These are phyloP conservation scores for Xerocomus spinulosus DNA, from an alignment of 768 basidiomycete genomes.

Conservation along the genomic window DNA sequence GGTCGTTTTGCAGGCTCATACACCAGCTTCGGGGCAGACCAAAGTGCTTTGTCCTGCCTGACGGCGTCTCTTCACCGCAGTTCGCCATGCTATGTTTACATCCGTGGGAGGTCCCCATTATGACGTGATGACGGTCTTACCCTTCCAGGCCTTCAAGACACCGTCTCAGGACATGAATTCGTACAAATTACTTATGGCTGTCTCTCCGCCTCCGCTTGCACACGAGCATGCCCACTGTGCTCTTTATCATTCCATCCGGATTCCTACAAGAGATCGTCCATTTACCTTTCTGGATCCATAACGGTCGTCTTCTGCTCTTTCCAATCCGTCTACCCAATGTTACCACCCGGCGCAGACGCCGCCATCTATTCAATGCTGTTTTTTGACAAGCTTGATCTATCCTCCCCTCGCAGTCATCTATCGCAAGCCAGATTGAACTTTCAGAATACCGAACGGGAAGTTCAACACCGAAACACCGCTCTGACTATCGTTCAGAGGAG, in stretches of 20 bases:
- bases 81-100: conserved; percentile 11
- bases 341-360: conserved; percentile 24
- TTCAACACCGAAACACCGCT: conserved; percentile 40
- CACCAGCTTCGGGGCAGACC: neutral
- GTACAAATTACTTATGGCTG: conserved; percentile 21
- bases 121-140: conserved; percentile 30
- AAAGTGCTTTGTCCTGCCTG: conserved; percentile 1
- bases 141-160: conserved; percentile 24
- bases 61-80: conserved; percentile 21
- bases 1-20: conserved; percentile 7
- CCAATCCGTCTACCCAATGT: conserved; percentile 33
- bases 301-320: conserved; percentile 28
- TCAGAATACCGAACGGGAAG: conserved; percentile 39
- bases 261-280: conserved; percentile 35
- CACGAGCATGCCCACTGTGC: conserved; percentile 31
- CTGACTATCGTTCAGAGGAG: conserved; percentile 43
- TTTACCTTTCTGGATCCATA: conserved; percentile 32
- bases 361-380: conserved; percentile 40
- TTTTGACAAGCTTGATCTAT: conserved; percentile 45
- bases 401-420: conserved; percentile 39
- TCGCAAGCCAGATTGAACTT: conserved; percentile 21
- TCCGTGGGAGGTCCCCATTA: conserved; percentile 25
- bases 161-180: conserved; percentile 26
- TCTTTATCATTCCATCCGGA: conserved; percentile 32
- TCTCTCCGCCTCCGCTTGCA: conserved; percentile 12